These are phyloP conservation scores for Venustampulla echinocandica DNA, from an alignment of 495 filamentous ascomycete genomes.

Conservation along the genomic window DNA sequence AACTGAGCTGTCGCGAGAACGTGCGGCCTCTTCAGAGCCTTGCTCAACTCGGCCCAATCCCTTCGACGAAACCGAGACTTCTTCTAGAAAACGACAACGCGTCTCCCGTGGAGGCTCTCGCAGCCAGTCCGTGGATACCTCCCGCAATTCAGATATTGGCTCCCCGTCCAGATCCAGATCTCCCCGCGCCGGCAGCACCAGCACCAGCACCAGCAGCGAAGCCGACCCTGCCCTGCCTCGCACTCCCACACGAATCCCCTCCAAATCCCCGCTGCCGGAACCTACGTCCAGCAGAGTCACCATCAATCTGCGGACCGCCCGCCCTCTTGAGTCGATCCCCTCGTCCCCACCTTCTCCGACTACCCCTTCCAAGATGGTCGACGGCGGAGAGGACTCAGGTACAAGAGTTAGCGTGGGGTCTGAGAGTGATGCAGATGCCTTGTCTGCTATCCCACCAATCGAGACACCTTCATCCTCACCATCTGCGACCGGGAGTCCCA, in stretches of 20 bases:
- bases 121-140: constrained; percentile 21
- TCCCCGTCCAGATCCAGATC: constrained; percentile 32
- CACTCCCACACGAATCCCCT: constrained; percentile 20
- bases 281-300: constrained; percentile 38
- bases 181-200: constrained; percentile 33
- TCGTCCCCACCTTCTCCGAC: constrained; percentile 38
- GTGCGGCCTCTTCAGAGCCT: constrained; percentile 50
- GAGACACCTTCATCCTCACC: constrained; percentile 29
- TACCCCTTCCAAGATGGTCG: constrained; percentile 23
- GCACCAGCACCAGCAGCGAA: constrained; percentile 27
- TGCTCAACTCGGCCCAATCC: constrained; percentile 49
- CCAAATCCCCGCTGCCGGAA: constrained; percentile 7
- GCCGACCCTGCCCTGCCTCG: constrained; percentile 15
- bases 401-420: constrained; percentile 20
- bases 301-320: constrained; percentile 41
- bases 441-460: constrained; percentile 16
- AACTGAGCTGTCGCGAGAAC: constrained; percentile 43
- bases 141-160: constrained; percentile 12
- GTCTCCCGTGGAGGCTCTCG: constrained; percentile 18
- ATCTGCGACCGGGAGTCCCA: constrained; percentile 28
- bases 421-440: constrained; percentile 24
- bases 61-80: constrained; percentile 39
- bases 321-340: constrained; percentile 29
- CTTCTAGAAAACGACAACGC: constrained; percentile 44
- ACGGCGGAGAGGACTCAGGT: constrained; percentile 5